Base-by-base conservation (phyloP, 2,329 filamentous ascomycete genomes). In the Fusarium nematophilum region DNA sequence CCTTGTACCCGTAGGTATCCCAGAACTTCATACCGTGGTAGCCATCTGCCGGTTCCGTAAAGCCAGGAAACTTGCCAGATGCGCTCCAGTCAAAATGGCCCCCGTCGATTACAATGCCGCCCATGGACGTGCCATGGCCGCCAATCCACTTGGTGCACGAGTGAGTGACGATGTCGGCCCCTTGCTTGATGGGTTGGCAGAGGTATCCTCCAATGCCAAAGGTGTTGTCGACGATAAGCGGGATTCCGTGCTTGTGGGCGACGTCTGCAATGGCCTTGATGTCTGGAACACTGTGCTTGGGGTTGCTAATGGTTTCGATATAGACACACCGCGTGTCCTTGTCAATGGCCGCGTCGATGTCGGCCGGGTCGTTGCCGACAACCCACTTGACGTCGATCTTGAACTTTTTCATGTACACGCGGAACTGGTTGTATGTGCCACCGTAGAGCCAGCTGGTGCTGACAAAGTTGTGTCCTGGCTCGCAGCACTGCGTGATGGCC, bases 131-230 rank as follows among this genome's bases (percentile, higher is more conserved):
- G 59, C 93, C 93, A 76, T 97, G 93, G 31, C 93, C 93, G 53
- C 93, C 93, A 60, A 97, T 97, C 93, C 93, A 97, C 77, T 97
- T 97, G 53, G 93, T 97, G 9, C 92, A 92, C 23, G 90, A 94
- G 83, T 97, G 92, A 13, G 97, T 91, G 45, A 97, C 89, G 58
- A 97, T 96, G 72, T 97, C 93, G 61, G 91, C 93, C 10, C 53
- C 53, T 5, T 33, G 33, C 11, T 25, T 31, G 3, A 44, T 44
- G 14, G 53, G 53, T 8, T 31, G 47, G n/a, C 47, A 53, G 25
- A 37, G 45, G 26, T 18, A 33, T 9, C 53, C 53, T 5, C 47
- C 27, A 1, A 34, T 34, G 13, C 39, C 30, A 13, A 56, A 46
- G 4, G 34, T 56, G 9, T 43, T 44, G 13, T 53, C 53, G 10